Conservation (phyloP, 2,329 filamentous ascomycete species). For the Exophiala mesophila region DNA sequence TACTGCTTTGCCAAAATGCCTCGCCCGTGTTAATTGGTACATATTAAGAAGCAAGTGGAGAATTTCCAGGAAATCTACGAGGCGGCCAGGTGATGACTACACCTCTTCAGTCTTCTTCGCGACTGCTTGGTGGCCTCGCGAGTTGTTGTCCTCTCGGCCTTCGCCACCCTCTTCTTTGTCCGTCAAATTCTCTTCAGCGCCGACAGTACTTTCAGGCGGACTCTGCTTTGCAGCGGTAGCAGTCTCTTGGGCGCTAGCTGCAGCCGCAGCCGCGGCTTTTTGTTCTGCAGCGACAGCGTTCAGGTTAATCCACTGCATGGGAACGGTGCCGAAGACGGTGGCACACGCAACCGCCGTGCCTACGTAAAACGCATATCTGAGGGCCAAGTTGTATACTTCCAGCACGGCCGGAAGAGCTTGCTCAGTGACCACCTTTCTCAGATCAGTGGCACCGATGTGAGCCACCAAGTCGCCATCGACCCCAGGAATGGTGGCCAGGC, state of each 20-base stretch:
- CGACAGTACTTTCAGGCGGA: too few species aligned
- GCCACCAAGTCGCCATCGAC: constrained; percentile 16
- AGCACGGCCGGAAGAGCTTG: constrained; percentile 52
- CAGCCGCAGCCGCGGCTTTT: constrained; percentile 12
- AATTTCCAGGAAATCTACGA: too few species aligned
- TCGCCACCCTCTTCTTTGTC: too few species aligned
- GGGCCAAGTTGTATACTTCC: constrained; percentile 58
- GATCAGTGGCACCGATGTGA: constrained; percentile 25
- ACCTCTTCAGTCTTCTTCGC: constrained; percentile 9
- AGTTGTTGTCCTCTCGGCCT: too few species aligned
- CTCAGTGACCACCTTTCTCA: constrained; percentile 50
- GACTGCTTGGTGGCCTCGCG: neutral
- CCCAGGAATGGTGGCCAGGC: constrained; percentile 15
- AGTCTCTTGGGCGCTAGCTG: constrained; percentile 1
- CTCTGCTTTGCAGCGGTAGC: neutral
- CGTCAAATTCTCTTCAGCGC: too few species aligned
- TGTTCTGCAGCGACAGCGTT: constrained; percentile 41
- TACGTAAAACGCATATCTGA: constrained; percentile 58
- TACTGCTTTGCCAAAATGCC: too few species aligned
- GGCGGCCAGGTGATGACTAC: too few species aligned
- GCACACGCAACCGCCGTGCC: constrained; percentile 51
- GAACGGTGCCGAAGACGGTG: constrained; percentile 50
- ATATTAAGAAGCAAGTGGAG: too few species aligned
- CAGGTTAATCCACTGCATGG: constrained; percentile 62
- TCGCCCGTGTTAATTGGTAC: too few species aligned